These are phyloP conservation scores for Trametes hirsuta DNA, from an alignment of 1,284 basidiomycete genomes.

Conservation along the genomic window DNA sequence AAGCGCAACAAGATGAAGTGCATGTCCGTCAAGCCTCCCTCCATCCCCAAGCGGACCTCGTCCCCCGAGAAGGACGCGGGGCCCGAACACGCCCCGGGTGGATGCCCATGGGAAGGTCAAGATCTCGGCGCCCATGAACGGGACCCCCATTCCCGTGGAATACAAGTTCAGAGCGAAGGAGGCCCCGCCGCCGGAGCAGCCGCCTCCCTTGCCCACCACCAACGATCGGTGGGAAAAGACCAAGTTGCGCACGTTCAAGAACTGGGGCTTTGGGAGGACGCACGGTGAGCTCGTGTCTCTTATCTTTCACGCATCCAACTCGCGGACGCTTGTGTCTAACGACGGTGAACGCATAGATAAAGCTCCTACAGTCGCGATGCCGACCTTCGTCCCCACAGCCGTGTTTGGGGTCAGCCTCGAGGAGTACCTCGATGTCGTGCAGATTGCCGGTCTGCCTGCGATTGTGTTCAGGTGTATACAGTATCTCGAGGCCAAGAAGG, in stretches of 20 bases:
- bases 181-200: slow-evolving; percentile 43
- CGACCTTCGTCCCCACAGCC: slow-evolving; percentile 59
- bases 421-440: slow-evolving; percentile 87
- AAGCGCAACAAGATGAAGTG: slow-evolving; percentile 50
- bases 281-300: slow-evolving; percentile 40
- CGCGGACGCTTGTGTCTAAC: slow-evolving; percentile 12
- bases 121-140: slow-evolving; percentile 89
- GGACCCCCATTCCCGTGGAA: slow-evolving; percentile 83
- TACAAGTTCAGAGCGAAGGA: slow-evolving; percentile 87
- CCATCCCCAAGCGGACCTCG: slow-evolving; percentile 56
- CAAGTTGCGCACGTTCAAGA: slow-evolving; percentile 89
- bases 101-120: slow-evolving; percentile 65
- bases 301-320: not conserved
- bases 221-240: slow-evolving; percentile 84
- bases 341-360: slow-evolving; percentile 40
- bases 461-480: slow-evolving; percentile 94
- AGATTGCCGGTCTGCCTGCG: slow-evolving; percentile 90
- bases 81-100: slow-evolving; percentile 35
- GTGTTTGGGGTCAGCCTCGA: slow-evolving; percentile 91
- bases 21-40: slow-evolving; percentile 58
- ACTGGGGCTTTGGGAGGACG: slow-evolving; percentile 79
- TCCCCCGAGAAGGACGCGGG: slow-evolving; percentile 58
- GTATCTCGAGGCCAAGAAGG: slow-evolving; percentile 88
- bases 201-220: slow-evolving; percentile 35
- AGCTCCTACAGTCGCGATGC: slow-evolving; percentile 34